phyloP scores from a whole-genome alignment of 2,329 filamentous ascomycete species.

The Cordyceps cicadae region DNA sequence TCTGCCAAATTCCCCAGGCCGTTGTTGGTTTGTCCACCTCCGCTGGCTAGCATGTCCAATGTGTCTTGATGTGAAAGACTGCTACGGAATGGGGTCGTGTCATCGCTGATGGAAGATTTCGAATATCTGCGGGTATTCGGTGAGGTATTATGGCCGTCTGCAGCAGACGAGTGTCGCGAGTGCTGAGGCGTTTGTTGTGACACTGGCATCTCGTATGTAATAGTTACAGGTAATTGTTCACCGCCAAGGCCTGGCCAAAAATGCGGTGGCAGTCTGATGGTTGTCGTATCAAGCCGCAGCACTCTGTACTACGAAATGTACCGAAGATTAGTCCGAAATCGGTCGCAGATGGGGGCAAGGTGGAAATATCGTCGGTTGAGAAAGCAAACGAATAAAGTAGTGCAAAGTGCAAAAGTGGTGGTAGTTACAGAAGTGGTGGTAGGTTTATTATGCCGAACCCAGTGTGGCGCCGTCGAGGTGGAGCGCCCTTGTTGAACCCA shows the following conservation, averaged over 20 bases:
- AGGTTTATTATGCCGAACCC: not conserved
- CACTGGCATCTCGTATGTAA: slow-evolving; percentile 22
- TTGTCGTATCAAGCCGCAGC: not conserved
- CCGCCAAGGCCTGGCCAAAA: slow-evolving; percentile 10
- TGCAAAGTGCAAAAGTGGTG: not conserved
- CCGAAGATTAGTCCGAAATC: not conserved
- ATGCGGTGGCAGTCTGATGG: not conserved
- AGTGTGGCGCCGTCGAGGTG: slow-evolving; percentile 5
- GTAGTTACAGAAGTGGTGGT: not conserved
- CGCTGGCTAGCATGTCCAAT: slow-evolving; percentile 37
- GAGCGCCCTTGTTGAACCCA: not conserved
- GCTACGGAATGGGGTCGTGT: slow-evolving; percentile 38
- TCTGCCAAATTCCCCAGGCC: slow-evolving; percentile 72
- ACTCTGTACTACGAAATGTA: not conserved
- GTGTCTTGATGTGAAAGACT: slow-evolving; percentile 42
- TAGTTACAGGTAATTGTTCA: slow-evolving; percentile 4
- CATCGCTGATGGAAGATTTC: slow-evolving; percentile 43
- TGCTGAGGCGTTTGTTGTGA: slow-evolving; percentile 50
- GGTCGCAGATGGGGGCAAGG: not conserved
- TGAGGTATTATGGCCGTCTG: slow-evolving; percentile 41
- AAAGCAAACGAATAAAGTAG: not conserved
- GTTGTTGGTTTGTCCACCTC: slow-evolving; percentile 36
- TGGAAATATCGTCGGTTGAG: not conserved
- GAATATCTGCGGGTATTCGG: slow-evolving; percentile 40
- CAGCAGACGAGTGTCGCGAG: slow-evolving; percentile 48